Evolutionary conservation across 129 eudicot genomes (phyloP).

Genomic region (Smallanthus sonchifolius): DNA sequence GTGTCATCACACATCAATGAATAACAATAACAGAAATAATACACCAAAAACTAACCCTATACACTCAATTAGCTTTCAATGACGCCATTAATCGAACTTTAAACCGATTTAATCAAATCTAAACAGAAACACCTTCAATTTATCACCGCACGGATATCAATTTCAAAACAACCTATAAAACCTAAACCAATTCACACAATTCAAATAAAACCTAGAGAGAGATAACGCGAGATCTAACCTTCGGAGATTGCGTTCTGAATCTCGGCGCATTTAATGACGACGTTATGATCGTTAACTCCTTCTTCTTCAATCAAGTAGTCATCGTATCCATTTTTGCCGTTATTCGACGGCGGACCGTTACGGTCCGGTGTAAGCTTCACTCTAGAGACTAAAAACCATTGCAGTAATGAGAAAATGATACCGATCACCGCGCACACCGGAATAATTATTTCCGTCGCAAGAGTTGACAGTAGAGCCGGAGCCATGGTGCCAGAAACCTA

Average conservation of each 20-base stretch:
- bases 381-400: conserved; percentile 65
- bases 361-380: conserved; percentile 51
- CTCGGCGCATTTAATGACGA: conserved; percentile 70
- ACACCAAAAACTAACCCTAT: not conserved
- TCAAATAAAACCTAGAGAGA: not conserved
- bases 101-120: not conserved
- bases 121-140: not conserved
- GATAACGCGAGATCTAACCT: conserved; percentile 37
- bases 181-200: too few species aligned
- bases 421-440: conserved; percentile 80
- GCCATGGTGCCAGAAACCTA: conserved; percentile 39
- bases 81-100: not conserved
- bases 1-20: too few species aligned
- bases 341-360: conserved; percentile 10
- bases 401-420: conserved; percentile 67
- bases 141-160: not conserved
- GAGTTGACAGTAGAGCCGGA: conserved; percentile 53
- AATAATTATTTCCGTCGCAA: conserved; percentile 63
- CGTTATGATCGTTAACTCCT: conserved; percentile 56
- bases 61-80: not conserved
- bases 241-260: conserved; percentile 82
- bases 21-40: too few species aligned
- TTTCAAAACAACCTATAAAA: too few species aligned
- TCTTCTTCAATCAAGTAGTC: conserved; percentile 84
- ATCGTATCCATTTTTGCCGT: conserved; percentile 50